Percentiles rank a stretch among this genome's conserved stretches.
Conservation (phyloP, 768 basidiomycete species). For the Tulasnella calospora region DNA sequence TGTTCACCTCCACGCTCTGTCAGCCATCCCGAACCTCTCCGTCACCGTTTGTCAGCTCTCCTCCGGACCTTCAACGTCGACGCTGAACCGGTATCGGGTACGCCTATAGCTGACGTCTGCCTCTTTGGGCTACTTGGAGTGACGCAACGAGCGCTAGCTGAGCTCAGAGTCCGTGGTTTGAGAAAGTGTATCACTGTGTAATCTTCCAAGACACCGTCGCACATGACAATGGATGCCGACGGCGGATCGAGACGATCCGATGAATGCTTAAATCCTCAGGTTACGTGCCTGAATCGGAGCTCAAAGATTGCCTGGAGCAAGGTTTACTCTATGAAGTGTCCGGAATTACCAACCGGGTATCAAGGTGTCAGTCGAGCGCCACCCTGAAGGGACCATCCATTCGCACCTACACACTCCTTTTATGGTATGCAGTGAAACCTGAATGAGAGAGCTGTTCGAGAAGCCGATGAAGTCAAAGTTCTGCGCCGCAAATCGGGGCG, state of each 20-base stretch:
- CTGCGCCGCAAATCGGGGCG: no score
- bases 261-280: neutral
- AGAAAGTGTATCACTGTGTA: neutral
- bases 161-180: neutral
- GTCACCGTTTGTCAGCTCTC: neutral
- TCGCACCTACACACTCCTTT: no score
- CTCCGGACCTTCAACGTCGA: neutral
- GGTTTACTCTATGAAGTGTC: neutral
- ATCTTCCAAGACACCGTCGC: neutral
- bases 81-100: neutral
- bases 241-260: neutral
- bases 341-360: neutral
- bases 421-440: no score
- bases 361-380: neutral
- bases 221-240: neutral
- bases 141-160: neutral
- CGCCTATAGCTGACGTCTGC: neutral
- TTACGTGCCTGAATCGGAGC: neutral
- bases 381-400: slow-evolving; percentile 35
- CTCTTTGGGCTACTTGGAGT: neutral
- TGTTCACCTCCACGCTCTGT: neutral
- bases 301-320: neutral
- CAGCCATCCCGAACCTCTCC: neutral
- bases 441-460: no score
- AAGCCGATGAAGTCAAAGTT: no score